A percentile compares a stretch with the other conserved stretches of the same genome.
Conservation (phyloP, 2,329 filamentous ascomycete species). For the Aspergillus eucalypticola region DNA sequence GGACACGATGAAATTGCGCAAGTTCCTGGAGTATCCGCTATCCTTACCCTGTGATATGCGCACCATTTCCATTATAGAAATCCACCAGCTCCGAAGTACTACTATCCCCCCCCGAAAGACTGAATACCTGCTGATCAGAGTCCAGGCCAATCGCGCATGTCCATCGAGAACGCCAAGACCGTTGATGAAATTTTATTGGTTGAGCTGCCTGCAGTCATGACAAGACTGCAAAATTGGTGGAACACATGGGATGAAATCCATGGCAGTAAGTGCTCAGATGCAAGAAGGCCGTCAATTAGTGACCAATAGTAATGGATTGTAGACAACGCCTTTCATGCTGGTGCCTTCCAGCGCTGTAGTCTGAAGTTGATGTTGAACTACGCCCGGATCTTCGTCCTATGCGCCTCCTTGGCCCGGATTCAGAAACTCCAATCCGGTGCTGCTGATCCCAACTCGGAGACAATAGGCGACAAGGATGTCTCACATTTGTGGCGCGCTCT, state of each 20-base stretch:
- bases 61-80: constrained; percentile 37
- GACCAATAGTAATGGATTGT: not conserved
- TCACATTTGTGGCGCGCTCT: constrained; percentile 34
- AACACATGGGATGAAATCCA: constrained; percentile 39
- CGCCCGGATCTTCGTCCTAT: constrained; percentile 35
- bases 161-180: constrained; percentile 30
- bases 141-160: constrained; percentile 30
- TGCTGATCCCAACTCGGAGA: constrained; percentile 22
- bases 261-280: constrained; percentile 25
- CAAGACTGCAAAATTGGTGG: constrained; percentile 35
- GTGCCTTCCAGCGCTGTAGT: constrained; percentile 38
- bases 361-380: constrained; percentile 38
- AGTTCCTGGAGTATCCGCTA: constrained; percentile 37
- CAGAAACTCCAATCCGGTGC: constrained; percentile 33
- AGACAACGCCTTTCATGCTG: constrained; percentile 41
- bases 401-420: constrained; percentile 35
- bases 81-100: constrained; percentile 38
- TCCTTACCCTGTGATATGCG: constrained; percentile 38
- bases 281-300: not conserved
- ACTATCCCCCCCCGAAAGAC: not conserved
- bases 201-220: constrained; percentile 36
- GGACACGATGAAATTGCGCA: constrained; percentile 34
- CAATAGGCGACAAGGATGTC: constrained; percentile 24
- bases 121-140: not conserved
- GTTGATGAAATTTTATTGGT: constrained; percentile 27